These are phyloP conservation scores for Acer saccharum DNA, from an alignment of 345 rosid genomes.

Conservation along the genomic window DNA sequence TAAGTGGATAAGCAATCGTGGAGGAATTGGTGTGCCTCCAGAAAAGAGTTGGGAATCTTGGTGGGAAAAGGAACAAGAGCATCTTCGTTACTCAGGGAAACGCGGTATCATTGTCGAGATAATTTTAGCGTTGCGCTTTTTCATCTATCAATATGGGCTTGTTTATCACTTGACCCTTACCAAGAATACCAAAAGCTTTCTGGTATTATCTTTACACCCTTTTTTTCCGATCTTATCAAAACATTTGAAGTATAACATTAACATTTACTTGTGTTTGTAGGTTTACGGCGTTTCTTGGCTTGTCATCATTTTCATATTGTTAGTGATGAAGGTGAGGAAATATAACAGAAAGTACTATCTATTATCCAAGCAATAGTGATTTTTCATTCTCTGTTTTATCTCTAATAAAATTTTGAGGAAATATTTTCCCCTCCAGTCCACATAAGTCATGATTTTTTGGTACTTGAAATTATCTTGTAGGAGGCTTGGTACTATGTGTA, in stretches of 20 bases:
- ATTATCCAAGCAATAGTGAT: background rate
- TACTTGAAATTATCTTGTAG: background rate
- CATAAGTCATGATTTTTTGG: background rate
- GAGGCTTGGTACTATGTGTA: background rate
- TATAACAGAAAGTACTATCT: background rate
- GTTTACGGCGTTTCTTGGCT: constrained; percentile 55
- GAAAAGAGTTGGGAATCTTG: constrained; percentile 78
- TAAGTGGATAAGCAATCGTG: constrained; percentile 57
- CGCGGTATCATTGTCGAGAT: constrained; percentile 52
- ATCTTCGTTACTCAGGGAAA: constrained; percentile 52
- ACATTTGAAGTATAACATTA: background rate
- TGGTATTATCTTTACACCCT: constrained; percentile 32
- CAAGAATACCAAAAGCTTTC: constrained; percentile 39
- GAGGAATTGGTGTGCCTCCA: constrained; percentile 62
- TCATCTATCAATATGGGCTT: constrained; percentile 64
- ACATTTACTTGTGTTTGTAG: constrained; percentile 28
- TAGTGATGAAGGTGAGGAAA: constrained; percentile 50
- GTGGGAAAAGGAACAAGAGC: constrained; percentile 70
- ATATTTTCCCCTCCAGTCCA: background rate
- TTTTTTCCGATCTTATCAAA: background rate
- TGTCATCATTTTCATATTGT: constrained; percentile 46
- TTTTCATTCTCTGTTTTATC: background rate
- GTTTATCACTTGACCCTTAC: constrained; percentile 56
- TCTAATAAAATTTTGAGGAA: background rate
- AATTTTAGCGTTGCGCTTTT: constrained; percentile 53